A percentile compares a stretch with the other conserved stretches of the same genome.
These are phyloP conservation scores for Multifurca ochricompacta DNA, from an alignment of 768 basidiomycete genomes.

Conservation along the genomic window DNA sequence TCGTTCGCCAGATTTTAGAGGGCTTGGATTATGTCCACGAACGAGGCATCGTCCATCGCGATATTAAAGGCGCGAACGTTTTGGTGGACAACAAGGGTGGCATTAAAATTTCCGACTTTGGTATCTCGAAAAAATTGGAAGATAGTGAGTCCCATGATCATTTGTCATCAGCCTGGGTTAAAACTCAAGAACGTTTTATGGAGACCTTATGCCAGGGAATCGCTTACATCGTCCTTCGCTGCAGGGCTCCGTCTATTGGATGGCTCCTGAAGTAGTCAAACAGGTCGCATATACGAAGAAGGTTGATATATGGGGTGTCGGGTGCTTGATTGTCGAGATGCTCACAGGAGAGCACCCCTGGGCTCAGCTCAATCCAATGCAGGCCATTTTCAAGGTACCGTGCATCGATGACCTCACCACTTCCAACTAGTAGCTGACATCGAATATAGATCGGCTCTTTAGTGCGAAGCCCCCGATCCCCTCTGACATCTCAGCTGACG, in stretches of 20 bases:
- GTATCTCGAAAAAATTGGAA: conserved; percentile 95
- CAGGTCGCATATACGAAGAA: conserved; percentile 88
- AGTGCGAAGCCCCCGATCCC: conserved; percentile 83
- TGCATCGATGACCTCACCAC: background rate
- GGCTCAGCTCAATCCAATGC: conserved; percentile 96
- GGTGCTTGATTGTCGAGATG: conserved; percentile 95
- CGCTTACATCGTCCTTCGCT: conserved; percentile 84
- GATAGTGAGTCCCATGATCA: conserved; percentile 58
- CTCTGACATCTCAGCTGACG: conserved; percentile 83
- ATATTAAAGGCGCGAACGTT: conserved; percentile 99
- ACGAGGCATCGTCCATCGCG: conserved; percentile 91
- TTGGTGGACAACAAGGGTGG: conserved; percentile 97
- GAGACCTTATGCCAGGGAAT: conserved; percentile 46
- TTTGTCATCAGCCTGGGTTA: background rate
- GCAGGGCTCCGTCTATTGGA: conserved; percentile 99
- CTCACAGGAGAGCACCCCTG: conserved; percentile 93
- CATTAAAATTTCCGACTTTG: conserved; percentile 95
- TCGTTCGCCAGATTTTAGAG: conserved; percentile 84
- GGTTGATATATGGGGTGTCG: conserved; percentile 96
- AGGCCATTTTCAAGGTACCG: conserved; percentile 91
- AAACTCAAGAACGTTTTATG: background rate
- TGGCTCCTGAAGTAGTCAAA: conserved; percentile 98
- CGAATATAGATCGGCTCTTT: conserved; percentile 76
- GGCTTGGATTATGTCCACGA: conserved; percentile 90
- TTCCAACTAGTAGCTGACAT: background rate